Evolutionary conservation across 2,329 filamentous ascomycete species (phyloP).

Genomic region (Biscogniauxia mediterranea): DNA sequence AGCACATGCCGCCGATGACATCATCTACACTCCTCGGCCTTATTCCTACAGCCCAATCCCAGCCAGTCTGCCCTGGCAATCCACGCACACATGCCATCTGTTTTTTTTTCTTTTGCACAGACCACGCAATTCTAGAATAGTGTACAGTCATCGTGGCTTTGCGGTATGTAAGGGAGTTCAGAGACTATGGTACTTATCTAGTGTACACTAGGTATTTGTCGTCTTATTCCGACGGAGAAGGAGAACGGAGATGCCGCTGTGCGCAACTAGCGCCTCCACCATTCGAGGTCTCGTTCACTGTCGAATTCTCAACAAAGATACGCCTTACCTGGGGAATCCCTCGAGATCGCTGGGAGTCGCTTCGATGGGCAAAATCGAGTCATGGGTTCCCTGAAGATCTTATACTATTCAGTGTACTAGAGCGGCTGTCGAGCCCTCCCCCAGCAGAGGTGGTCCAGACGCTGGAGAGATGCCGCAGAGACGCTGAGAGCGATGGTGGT

Average conservation of each 20-base stretch:
- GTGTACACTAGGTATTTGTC: no score
- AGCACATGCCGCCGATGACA: constrained; percentile 2
- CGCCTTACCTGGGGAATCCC: background rate
- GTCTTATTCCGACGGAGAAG: background rate
- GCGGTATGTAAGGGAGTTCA: background rate
- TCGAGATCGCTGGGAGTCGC: background rate
- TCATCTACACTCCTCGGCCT: background rate
- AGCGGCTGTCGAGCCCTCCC: background rate
- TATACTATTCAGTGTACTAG: constrained; percentile 1
- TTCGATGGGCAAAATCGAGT: background rate
- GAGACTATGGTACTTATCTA: background rate
- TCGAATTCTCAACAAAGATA: background rate
- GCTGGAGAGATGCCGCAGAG: background rate
- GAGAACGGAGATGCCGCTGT: background rate
- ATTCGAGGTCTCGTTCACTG: background rate
- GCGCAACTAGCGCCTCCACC: background rate
- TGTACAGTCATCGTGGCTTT: background rate
- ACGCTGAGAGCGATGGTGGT: background rate
- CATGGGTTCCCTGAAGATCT: constrained; percentile 1
- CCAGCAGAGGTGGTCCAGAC: background rate
- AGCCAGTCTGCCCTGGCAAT: constrained; percentile 2
- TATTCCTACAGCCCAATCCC: background rate
- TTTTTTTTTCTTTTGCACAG: background rate
- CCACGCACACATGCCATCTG: constrained; percentile 3
- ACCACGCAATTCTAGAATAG: background rate